Base-by-base conservation (phyloP, 129 eudicot species). In the Flaveria bidentis region DNA sequence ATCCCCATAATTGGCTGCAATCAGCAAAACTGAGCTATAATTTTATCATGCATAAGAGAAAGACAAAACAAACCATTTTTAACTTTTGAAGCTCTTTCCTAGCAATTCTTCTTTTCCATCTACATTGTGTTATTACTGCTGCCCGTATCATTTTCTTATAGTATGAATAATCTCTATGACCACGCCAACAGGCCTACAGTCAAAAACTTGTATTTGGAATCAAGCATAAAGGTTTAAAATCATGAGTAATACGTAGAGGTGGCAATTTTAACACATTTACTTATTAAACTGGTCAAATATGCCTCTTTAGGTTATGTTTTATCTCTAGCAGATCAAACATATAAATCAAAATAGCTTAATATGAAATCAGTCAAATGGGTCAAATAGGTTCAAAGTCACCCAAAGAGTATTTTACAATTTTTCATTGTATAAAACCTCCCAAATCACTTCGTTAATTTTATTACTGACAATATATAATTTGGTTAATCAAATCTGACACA, bases 61-160 rank as follows among this genome's bases (percentile, higher is more conserved):
- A 84, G 51, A 81, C 9, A 42, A 45, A 53, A 70, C 92, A 66
- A 69, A 94, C 98, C 97, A 89, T 88, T 82, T 94, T 94, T 60
- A 89, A 79, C 83, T 86, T 87, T 56, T 88, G 88, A 79, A 94
- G 97, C 88, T 94, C 97, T 85, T 67, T 88, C 81, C 80, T 87
- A 67, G 90, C 96, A 62, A 84, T 36, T 64, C 87, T 86, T 68
- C 96, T 91, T 80, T 93, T 94, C 98, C 98, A 94, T 86, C 98
- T 84, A 80, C 96, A 88, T 83, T 94, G 98, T 33, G 96, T 83
- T 62, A 85, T 61, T 81, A 94, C 72, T 58, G 90, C 84, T 50
- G 96, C 89, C 74, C 78, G 65, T 80, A 82, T 88, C 78, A 91
- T 91, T 75, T 83, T 94, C 86, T 84, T 88, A 78, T 84, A 84